Percentiles rank a stretch among this genome's conserved stretches.
Conservation (phyloP, 768 basidiomycete genomes). For the Suillus variegatus region DNA sequence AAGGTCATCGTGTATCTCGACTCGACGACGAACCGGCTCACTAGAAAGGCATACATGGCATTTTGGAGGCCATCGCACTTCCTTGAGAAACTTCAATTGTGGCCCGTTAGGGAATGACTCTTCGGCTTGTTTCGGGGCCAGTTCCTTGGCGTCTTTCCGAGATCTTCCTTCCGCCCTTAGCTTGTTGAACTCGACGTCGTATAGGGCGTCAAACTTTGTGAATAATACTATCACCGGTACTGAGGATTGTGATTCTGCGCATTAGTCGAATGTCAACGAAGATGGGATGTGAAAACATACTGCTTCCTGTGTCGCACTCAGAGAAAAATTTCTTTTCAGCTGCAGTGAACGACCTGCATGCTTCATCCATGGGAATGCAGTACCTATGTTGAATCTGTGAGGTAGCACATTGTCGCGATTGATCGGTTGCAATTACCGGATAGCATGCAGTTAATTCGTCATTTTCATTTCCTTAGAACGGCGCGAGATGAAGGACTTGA, state of each 20-base stretch:
- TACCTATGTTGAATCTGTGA: constrained; percentile 33
- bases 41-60: no score
- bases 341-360: constrained; percentile 24
- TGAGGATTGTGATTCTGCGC: neutral
- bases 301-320: constrained; percentile 8
- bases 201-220: constrained; percentile 38
- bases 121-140: constrained; percentile 7
- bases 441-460: constrained; percentile 36
- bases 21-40: no score
- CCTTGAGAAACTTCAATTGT: no score
- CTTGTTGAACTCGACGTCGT: constrained; percentile 19
- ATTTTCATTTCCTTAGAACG: no score
- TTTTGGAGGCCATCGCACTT: no score
- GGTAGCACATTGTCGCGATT: neutral
- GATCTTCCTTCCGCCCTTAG: constrained; percentile 14
- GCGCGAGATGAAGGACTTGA: no score
- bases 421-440: constrained; percentile 32
- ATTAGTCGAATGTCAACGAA: neutral
- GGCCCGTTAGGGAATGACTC: no score
- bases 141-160: constrained; percentile 10
- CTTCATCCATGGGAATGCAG: constrained; percentile 34
- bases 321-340: neutral
- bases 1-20: no score
- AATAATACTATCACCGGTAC: constrained; percentile 30
- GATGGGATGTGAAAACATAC: neutral